Evolutionary conservation across 192 early-diverging fungal genomes (phyloP).

Genomic region (Polychytrium aggregatum): DNA sequence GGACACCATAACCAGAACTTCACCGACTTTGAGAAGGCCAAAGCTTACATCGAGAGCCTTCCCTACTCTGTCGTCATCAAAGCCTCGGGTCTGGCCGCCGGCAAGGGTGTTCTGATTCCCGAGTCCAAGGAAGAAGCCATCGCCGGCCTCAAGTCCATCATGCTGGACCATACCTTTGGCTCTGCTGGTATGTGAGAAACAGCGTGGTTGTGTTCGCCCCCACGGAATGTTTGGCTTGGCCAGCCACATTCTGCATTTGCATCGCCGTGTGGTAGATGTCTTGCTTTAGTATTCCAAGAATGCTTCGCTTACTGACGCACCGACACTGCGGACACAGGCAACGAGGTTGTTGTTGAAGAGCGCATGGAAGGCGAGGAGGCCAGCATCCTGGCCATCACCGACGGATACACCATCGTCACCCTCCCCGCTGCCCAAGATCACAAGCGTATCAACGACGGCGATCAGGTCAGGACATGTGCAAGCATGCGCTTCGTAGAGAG

Average conservation of each 20-base stretch:
- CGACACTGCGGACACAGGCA: conserved; percentile 16
- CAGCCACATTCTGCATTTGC: too few relatives aligned
- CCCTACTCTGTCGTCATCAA: conserved; percentile 74
- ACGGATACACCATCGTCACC: conserved; percentile 85
- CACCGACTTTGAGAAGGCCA: conserved; percentile 63
- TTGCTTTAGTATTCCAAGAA: too few relatives aligned
- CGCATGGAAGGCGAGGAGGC: conserved; percentile 87
- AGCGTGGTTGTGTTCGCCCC: too few relatives aligned
- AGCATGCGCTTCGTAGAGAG: too few relatives aligned
- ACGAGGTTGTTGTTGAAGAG: conserved; percentile 95
- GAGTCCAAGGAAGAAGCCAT: conserved; percentile 74
- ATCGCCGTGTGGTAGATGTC: too few relatives aligned
- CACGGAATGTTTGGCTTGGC: too few relatives aligned
- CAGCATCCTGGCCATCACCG: conserved; percentile 80
- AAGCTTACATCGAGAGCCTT: conserved; percentile 44
- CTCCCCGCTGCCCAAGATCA: conserved; percentile 97
- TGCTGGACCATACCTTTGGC: conserved; percentile 89
- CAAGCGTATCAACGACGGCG: conserved; percentile 91
- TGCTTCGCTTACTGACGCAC: too few relatives aligned
- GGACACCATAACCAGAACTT: conserved; percentile 48
- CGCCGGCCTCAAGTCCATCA: conserved; percentile 70
- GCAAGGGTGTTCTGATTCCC: conserved; percentile 94
- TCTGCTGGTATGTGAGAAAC: conserved; percentile 49
- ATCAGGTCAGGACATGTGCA: conserved; percentile 33
- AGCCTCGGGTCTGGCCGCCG: conserved; percentile 94